A percentile compares a stretch with the other conserved stretches of the same genome.
Evolutionary conservation across 2,329 filamentous ascomycete species (phyloP).

Genomic region (Alternaria longipes): DNA sequence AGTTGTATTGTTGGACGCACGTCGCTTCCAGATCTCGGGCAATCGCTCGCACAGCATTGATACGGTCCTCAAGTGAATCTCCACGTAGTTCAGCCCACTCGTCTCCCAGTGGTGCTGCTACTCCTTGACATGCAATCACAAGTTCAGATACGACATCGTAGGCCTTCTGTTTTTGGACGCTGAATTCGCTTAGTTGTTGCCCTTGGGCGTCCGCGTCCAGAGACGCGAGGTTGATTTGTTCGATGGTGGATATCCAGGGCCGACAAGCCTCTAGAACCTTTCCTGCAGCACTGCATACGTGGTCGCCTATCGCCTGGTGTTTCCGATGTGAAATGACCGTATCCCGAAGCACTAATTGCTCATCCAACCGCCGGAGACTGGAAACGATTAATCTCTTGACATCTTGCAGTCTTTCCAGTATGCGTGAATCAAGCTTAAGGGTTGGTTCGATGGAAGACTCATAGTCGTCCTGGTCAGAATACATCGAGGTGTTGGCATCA

Average conservation of each 20-base stretch:
- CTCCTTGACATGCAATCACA: slow-evolving; percentile 84
- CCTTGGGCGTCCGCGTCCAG: slow-evolving; percentile 82
- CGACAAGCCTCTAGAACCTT: slow-evolving; percentile 89
- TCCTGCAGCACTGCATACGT: slow-evolving; percentile 78
- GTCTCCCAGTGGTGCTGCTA: slow-evolving; percentile 90
- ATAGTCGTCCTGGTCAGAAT: slow-evolving; percentile 85
- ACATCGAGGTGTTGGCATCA: slow-evolving; percentile 70
- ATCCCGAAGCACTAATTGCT: slow-evolving; percentile 78
- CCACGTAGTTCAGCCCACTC: slow-evolving; percentile 96
- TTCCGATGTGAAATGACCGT: slow-evolving; percentile 81
- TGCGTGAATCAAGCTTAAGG: slow-evolving; percentile 75
- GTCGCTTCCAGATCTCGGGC: slow-evolving; percentile 84
- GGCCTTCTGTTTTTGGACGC: slow-evolving; percentile 87
- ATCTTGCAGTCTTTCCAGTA: slow-evolving; percentile 86
- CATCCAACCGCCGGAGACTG: slow-evolving; percentile 86
- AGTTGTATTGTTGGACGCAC: slow-evolving; percentile 86
- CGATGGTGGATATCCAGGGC: slow-evolving; percentile 87
- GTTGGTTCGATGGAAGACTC: slow-evolving; percentile 77
- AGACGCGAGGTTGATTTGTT: slow-evolving; percentile 87
- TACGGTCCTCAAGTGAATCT: slow-evolving; percentile 84
- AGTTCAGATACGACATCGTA: slow-evolving; percentile 95
- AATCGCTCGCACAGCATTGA: slow-evolving; percentile 81
- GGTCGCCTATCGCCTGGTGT: slow-evolving; percentile 83
- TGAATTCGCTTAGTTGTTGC: slow-evolving; percentile 86
- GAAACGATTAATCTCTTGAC: slow-evolving; percentile 85